Base-by-base conservation (phyloP, 2,329 filamentous ascomycete genomes). In the Sporothrix protearum region DNA sequence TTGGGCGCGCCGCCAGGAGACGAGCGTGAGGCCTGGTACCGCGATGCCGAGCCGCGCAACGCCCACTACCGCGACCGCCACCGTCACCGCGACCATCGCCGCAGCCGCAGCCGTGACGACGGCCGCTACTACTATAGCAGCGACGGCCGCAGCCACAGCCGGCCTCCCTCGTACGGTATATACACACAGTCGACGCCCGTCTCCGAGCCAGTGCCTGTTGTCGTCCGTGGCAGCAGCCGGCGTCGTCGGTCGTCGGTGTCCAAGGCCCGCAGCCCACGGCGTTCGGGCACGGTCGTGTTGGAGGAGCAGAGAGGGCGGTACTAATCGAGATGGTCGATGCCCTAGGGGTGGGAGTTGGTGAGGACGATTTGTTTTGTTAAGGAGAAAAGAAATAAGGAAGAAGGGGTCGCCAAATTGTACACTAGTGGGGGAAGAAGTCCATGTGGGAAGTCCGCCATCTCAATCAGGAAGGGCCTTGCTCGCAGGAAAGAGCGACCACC, bases 1-100 rank as follows among this genome's bases (percentile, higher is more conserved):
- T 75, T 83, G 49, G 81, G 81, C 9, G 80, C 79, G 0, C 80
- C 81, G 9, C 79, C 79, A 0, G 14, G 55, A 19, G 53, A 69
- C 14, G 69, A 73, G 16, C 68, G 64, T 16, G 72, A 71, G 66
- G 59, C 55, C 22, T 71, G 69, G 69, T 73, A 73, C 59, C 42
- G 47, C 19, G 72, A 73, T 22, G 63, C 59, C 53, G 71, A 61
- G 33, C 64, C 71, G 19, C 28, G 16, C 39, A 33, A 28, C 28
- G 55, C 33, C 9, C 63, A 49, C 42, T 47, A 39, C 45, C 51
- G 36, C 39, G 47, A 47, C 9, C 64, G 45, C 28, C 64, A 49
- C 45, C 57, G 36, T 8, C 42, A 55, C 47, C 47, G 36, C 5
- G 28, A 55, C 36, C 61, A 22, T 61, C n/a, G 33, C 22, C 53